Conservation (phyloP, 2,329 filamentous ascomycete species). For the Achaetomium macrosporum region DNA sequence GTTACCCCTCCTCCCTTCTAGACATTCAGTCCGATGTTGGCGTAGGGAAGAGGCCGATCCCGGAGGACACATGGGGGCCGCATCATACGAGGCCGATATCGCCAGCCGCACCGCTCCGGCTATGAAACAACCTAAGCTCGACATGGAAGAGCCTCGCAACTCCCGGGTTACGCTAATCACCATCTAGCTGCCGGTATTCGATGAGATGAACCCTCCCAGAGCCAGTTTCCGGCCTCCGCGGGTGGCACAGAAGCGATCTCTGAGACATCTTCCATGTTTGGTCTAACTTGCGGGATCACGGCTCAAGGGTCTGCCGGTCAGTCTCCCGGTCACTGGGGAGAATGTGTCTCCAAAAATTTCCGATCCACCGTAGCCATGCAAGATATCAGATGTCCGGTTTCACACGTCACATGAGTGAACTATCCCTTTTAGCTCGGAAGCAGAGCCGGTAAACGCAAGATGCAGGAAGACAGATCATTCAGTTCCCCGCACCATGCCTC, state of each 20-base stretch:
- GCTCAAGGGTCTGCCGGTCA: no score
- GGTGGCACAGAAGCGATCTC: background rate
- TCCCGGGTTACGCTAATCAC: background rate
- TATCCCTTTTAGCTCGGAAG: background rate
- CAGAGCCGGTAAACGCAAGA: conserved; percentile 4
- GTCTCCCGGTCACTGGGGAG: no score
- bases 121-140: background rate
- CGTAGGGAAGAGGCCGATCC: background rate
- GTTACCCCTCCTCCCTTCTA: background rate
- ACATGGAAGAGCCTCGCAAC: background rate
- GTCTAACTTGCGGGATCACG: background rate
- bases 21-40: no score
- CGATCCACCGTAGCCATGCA: background rate
- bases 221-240: background rate
- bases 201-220: background rate
- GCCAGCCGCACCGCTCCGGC: background rate
- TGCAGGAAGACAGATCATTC: conserved; percentile 8
- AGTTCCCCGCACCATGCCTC: background rate
- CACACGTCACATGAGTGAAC: background rate
- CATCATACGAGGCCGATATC: background rate
- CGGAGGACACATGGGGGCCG: background rate
- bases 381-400: conserved; percentile 2
- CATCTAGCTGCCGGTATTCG: background rate
- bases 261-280: no score
- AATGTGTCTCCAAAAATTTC: background rate